These are phyloP conservation scores for Raphanus hybrid DNA, from an alignment of 441 rosid genomes.

Conservation along the genomic window DNA sequence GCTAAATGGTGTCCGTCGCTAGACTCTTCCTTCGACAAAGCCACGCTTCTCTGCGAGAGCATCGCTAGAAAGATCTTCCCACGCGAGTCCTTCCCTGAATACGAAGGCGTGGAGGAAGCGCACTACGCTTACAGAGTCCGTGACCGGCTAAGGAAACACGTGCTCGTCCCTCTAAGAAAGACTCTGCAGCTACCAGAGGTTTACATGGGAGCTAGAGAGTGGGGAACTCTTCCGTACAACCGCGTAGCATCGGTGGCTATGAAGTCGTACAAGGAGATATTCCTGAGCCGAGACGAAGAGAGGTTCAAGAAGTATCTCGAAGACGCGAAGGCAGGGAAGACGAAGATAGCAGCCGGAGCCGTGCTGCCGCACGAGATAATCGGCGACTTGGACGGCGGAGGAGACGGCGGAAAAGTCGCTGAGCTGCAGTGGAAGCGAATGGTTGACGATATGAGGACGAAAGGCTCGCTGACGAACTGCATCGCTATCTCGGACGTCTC, in stretches of 20 bases:
- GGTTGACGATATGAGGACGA: conserved; percentile 51
- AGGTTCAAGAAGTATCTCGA: conserved; percentile 45
- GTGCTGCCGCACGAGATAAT: conserved; percentile 61
- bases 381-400: conserved; percentile 18
- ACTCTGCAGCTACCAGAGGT: background rate
- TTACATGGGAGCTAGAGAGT: background rate
- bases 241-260: conserved; percentile 62
- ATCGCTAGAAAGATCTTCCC: background rate
- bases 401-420: conserved; percentile 46
- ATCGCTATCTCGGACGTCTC: conserved; percentile 65
- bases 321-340: conserved; percentile 45
- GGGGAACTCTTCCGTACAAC: conserved; percentile 51
- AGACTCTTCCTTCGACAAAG: background rate
- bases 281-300: conserved; percentile 46
- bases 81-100: background rate
- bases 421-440: conserved; percentile 58
- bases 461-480: conserved; percentile 56
- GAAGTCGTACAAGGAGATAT: conserved; percentile 52
- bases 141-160: background rate
- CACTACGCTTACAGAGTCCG: background rate
- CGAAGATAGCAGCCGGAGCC: conserved; percentile 51
- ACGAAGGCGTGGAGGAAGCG: background rate
- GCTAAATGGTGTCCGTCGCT: background rate
- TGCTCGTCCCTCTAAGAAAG: background rate
- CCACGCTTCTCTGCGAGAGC: background rate